Base-by-base conservation (phyloP, 768 basidiomycete species). In the Lactarius indigo region DNA sequence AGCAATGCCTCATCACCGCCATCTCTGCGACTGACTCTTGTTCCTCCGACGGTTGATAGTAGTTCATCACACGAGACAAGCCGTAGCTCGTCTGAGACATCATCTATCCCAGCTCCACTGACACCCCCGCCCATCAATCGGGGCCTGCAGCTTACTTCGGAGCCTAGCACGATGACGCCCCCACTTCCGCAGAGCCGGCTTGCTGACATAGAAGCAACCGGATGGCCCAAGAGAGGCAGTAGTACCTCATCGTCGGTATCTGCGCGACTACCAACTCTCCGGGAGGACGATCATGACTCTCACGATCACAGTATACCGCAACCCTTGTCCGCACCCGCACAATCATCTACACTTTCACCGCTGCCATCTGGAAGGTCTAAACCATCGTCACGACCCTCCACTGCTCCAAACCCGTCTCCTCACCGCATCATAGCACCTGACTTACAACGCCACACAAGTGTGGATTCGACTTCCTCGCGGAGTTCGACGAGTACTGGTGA, bases 241-340 rank as follows among this genome's bases (percentile, higher is more conserved):
- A 31, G 20, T 37, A 3, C 60, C 20, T 18, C 65, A 20, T 62
- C 60, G 18, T 23, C 13, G 9, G 18, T 9, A 33, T 54, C 17
- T 13, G 10, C 18, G 47, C 47, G 61, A 13, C 65, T 66, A 31
- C 37, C 61, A 30, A 15, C 65, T 63, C n/a, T 66, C 47, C 30
- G 3, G n/a, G 65, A 66, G 65, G 61, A 30, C 2, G 55, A 33
- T 18, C 30, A 41, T 15, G 6, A 52, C 12, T 8, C 12, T 26
- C 2, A 18, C 44, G 15, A 28, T 10, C 12, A 2, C 13, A 28
- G 30, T 17, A 12, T 50, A 35, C 42, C 3, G 23, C 26, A 1
- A 18, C 35, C 31, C n/a, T 7, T 8, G 9, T 56, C 59, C 7
- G 6, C n/a, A 33, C 12, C 30, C 18, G 1, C 56, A 5, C 44